phyloP scores from a whole-genome alignment of 257 asterid genomes.

The Nicotiana attenuata region DNA sequence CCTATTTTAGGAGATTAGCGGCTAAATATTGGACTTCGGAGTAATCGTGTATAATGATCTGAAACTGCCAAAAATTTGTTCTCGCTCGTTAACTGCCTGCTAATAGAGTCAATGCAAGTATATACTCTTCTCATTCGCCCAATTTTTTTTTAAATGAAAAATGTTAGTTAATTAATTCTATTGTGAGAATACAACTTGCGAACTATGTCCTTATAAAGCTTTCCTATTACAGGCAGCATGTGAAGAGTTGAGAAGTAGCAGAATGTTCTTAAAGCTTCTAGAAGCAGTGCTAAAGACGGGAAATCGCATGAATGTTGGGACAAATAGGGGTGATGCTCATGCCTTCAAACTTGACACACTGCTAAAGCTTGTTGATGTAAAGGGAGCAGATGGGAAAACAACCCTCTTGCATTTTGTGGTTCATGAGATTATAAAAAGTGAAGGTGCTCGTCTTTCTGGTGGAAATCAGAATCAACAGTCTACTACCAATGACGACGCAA shows the following conservation, averaged over 20 bases:
- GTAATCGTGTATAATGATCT: background rate
- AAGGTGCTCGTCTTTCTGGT: slow-evolving; percentile 19
- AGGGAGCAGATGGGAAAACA: slow-evolving; percentile 29
- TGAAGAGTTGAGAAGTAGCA: slow-evolving; percentile 24
- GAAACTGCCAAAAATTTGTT: no score
- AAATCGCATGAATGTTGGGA: slow-evolving; percentile 33
- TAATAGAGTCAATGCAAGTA: background rate
- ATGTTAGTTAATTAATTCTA: no score
- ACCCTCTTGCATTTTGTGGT: slow-evolving; percentile 31
- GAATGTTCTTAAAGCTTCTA: slow-evolving; percentile 29
- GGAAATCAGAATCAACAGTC: background rate
- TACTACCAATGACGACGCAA: background rate
- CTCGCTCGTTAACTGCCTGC: background rate
- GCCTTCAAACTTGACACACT: slow-evolving; percentile 30
- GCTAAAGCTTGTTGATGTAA: slow-evolving; percentile 27
- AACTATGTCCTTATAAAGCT: background rate
- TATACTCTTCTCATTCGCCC: background rate
- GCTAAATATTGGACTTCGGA: background rate
- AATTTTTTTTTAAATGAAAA: no score
- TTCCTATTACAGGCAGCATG: slow-evolving; percentile 19
- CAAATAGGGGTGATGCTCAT: slow-evolving; percentile 30
- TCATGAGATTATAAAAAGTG: slow-evolving; percentile 26
- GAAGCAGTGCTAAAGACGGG: slow-evolving; percentile 31
- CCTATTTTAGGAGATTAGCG: background rate
- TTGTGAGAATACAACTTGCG: background rate